Percentiles rank a stretch among this genome's conserved stretches.
phyloP scores from a whole-genome alignment of 2,329 filamentous ascomycete species.

The Trichoderma polysporum region DNA sequence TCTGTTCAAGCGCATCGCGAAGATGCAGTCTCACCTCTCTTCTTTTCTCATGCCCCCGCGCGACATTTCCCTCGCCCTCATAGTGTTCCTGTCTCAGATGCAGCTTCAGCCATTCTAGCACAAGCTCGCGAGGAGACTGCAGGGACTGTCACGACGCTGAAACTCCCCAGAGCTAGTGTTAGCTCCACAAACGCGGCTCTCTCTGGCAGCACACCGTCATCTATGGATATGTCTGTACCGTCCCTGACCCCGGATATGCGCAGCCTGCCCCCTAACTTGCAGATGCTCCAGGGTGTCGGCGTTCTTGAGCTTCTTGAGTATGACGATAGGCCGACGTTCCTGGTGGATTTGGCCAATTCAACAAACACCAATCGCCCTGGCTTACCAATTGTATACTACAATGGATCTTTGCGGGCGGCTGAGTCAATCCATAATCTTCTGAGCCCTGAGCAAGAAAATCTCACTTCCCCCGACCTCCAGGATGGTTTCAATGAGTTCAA shows the following conservation, averaged over 20 bases:
- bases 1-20: slow-evolving; percentile 33
- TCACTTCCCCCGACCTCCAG: slow-evolving; percentile 30
- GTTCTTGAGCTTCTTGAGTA: slow-evolving; percentile 72
- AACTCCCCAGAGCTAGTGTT: slow-evolving; percentile 55
- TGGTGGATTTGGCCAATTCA: slow-evolving; percentile 65
- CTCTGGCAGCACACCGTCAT: slow-evolving; percentile 54
- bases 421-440: slow-evolving; percentile 57
- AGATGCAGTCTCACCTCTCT: slow-evolving; percentile 50
- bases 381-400: slow-evolving; percentile 66
- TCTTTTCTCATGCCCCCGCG: slow-evolving; percentile 49
- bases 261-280: slow-evolving; percentile 47
- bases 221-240: slow-evolving; percentile 52
- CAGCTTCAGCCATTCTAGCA: slow-evolving; percentile 48
- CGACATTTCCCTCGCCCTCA: slow-evolving; percentile 40
- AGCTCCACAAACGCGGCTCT: slow-evolving; percentile 47
- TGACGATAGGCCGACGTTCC: slow-evolving; percentile 73
- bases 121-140: slow-evolving; percentile 44
- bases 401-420: slow-evolving; percentile 62
- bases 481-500: slow-evolving; percentile 64
- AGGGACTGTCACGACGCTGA: slow-evolving; percentile 53
- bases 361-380: slow-evolving; percentile 53
- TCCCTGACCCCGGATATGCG: slow-evolving; percentile 53
- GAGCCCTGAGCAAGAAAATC: slow-evolving; percentile 47
- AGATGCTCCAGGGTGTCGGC: slow-evolving; percentile 63
- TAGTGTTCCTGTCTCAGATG: slow-evolving; percentile 42